Base-by-base conservation (phyloP, 305 asterid species). In the Fraxinus sp. region DNA sequence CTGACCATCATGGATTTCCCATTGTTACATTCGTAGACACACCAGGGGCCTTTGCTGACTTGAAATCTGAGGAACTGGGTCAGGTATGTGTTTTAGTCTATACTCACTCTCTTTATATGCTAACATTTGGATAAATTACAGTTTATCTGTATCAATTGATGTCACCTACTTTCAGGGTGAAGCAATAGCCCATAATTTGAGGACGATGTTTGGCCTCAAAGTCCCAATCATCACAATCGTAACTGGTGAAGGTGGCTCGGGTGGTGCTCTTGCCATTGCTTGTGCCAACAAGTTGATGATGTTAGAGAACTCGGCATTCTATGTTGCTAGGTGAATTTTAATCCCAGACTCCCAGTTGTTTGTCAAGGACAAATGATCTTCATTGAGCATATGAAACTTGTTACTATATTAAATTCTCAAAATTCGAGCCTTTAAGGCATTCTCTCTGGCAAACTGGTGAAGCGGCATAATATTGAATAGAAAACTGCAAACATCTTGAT, bases 161-260 rank as follows among this genome's bases (percentile, higher is more conserved):
- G 22, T 4, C 43, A 62, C 82, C 41, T 20, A 16, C 43, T 16
- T 85, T 36, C 83, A 90, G 90, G 91, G 91, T 71, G 91, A 87
- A 83, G 89, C 92, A 41, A 89, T 87, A 79, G 92, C 92, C 62
- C 81, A 84, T 16, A 89, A 89, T 72, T 77, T 89, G 81, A 85
- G 92, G 85, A 74, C 86, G 24, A 89, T 87, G 92, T 89, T 89
- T 77, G 90, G 92, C 74, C 83, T 89, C 18, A 89, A 86, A 86
- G 91, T 89, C 43, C 91, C 91, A 5, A 80, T 89, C 55, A 77
- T 87, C 83, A 77, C 92, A 22, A 62, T 89, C 14, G 90, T 89
- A 64, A 89, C 89, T 0, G 92, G 92, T 26, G 92, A 89, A 79
- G 92, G 92, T 52, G 92, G 92, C 66, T 89, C 90, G 0, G 92